phyloP scores from a whole-genome alignment of 495 filamentous ascomycete species.

The Penicillium odoratum region DNA sequence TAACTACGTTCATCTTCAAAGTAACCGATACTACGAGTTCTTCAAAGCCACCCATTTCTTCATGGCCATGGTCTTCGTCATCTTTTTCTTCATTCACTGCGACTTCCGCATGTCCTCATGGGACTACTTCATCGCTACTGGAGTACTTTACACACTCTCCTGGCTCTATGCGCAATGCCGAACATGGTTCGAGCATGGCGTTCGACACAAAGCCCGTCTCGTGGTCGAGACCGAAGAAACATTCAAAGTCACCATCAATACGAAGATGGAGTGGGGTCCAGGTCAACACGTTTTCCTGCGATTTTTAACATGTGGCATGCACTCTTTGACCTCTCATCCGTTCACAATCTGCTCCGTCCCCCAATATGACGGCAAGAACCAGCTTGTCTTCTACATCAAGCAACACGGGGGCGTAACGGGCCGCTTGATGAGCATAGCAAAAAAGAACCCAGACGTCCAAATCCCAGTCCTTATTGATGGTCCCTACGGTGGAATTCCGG shows the following conservation, averaged over 20 bases:
- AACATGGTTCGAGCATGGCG: constrained; percentile 43
- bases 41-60: constrained; percentile 58
- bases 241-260: constrained; percentile 43
- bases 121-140: constrained; percentile 58
- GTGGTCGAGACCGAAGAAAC: constrained; percentile 34
- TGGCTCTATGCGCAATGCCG: constrained; percentile 44
- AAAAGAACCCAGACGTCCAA: constrained; percentile 23
- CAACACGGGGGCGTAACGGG: constrained; percentile 35
- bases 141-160: constrained; percentile 42
- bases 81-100: constrained; percentile 62
- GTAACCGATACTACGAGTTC: constrained; percentile 59
- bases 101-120: constrained; percentile 53
- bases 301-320: constrained; percentile 33
- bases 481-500: constrained; percentile 42
- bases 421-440: constrained; percentile 28
- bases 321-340: constrained; percentile 39
- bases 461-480: constrained; percentile 41
- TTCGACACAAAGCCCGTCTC: constrained; percentile 42
- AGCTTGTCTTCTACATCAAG: constrained; percentile 32
- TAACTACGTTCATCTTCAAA: constrained; percentile 15
- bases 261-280: constrained; percentile 37
- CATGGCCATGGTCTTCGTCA: constrained; percentile 51
- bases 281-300: constrained; percentile 49
- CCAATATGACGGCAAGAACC: constrained; percentile 14
- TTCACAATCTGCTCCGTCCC: constrained; percentile 48